Evolutionary conservation across 108 stramenopile genomes (phyloP), one percentile per base, ranked within the genome.

Genomic region (Conticribra guillardii): DNA sequence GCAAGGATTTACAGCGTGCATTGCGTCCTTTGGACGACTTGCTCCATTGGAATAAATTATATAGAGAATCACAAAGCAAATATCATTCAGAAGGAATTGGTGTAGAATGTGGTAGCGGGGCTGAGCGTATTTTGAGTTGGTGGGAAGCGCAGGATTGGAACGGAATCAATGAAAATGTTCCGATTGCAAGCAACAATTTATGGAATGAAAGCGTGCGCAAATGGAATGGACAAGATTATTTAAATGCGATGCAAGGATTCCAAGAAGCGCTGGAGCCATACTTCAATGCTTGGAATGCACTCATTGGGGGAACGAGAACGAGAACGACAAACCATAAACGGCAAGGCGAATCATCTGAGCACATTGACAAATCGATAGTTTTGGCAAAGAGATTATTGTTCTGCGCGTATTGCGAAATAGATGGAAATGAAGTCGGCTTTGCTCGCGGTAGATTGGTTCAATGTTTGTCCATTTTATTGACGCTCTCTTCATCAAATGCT

Each of bases 341-440:
- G 19, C 3, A 46, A 0, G 9, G 71, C 46, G 4, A 22, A 60
- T 33, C 48, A 52, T 8, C 16, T n/a, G 19, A 55, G 22, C 44
- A 15, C 27, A 44, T 66, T 67, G 31, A 52, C 14, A 53, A 50
- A 0, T 54, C 55, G 23, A 46, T 67, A 2, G n/a, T 44, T 31
- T 82, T 66, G 71, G 81, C 64, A 44, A 67, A 51, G 41, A 44
- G 78, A 48, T 52, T 86, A 22, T 52, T 85, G 41, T 90, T 85
- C 59, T 84, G 71, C 65, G 75, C 74, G 33, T 90, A 82, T 68
- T 90, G 84, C 57, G 87, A 85, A 60, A 29, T 81, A 44, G 86
- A 87, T 69, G 83, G 73, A 24, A 54, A 82, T 61, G 69, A 74
- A 41, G 48, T 84, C 0, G 44, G 63, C 15, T 52, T 48, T 45